Percentiles rank a stretch among this genome's conserved stretches.
phyloP scores from a whole-genome alignment of 2,329 filamentous ascomycete species.

The Diaporthe citriasiana region DNA sequence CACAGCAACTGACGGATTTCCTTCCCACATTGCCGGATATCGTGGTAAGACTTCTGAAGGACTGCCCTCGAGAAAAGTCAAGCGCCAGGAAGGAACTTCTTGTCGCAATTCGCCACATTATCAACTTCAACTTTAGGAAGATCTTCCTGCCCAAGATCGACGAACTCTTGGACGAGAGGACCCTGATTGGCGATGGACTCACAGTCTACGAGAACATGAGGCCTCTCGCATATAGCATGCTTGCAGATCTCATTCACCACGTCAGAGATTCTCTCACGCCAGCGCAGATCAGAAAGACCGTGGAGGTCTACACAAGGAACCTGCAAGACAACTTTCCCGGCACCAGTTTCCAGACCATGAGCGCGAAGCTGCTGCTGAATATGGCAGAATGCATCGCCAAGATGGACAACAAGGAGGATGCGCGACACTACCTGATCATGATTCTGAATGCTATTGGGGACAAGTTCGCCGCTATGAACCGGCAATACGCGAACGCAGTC shows the following conservation, averaged over 20 bases:
- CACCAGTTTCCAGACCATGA: conserved; percentile 99
- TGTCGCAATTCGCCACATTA: conserved; percentile 97
- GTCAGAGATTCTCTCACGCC: conserved; percentile 89
- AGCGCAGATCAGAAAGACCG: conserved; percentile 93
- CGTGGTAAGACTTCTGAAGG: conserved; percentile 90
- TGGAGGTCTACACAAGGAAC: conserved; percentile 97
- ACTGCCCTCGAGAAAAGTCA: conserved; percentile 95
- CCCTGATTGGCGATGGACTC: conserved; percentile 92
- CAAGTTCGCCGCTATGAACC: conserved; percentile 98
- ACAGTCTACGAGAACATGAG: conserved; percentile 98
- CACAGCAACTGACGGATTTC: conserved; percentile 89
- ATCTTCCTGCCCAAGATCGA: conserved; percentile 97
- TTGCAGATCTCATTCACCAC: conserved; percentile 97
- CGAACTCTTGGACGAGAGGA: conserved; percentile 92
- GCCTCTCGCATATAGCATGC: conserved; percentile 96
- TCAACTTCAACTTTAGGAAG: conserved; percentile 98
- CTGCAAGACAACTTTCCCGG: conserved; percentile 96
- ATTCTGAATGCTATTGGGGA: conserved; percentile 98
- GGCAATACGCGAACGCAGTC: conserved; percentile 93
- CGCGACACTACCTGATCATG: conserved; percentile 95
- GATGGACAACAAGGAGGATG: conserved; percentile 92
- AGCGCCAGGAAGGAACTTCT: conserved; percentile 93
- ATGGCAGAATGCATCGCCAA: conserved; percentile 99
- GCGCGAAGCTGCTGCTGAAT: conserved; percentile 94
- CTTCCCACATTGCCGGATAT: conserved; percentile 87